Conservation (phyloP, 305 asterid species). For the Plantago rigida region DNA sequence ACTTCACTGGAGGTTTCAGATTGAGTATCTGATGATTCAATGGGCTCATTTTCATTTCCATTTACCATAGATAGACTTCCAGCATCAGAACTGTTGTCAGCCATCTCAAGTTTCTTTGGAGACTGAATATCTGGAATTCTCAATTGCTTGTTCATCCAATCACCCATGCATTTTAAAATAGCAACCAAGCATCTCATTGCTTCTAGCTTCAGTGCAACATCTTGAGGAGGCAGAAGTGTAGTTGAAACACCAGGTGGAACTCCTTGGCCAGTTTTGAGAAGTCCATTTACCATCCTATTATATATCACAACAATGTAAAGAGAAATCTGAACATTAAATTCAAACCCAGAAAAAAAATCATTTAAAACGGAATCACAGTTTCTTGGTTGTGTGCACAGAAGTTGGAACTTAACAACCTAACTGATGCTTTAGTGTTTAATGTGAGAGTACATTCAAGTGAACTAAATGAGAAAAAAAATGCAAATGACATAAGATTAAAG, state of each 20-base stretch:
- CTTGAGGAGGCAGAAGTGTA: slow-evolving; percentile 86
- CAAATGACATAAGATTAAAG: slow-evolving; percentile 19
- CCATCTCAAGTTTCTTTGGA: slow-evolving; percentile 52
- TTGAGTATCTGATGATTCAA: slow-evolving; percentile 70
- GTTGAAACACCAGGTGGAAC: slow-evolving; percentile 78
- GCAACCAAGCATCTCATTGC: slow-evolving; percentile 91
- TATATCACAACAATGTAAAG: slow-evolving; percentile 22
- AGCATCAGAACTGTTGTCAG: slow-evolving; percentile 55
- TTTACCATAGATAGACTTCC: slow-evolving; percentile 48
- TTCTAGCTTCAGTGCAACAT: slow-evolving; percentile 73
- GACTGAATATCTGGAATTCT: slow-evolving; percentile 79
- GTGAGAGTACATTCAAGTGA: neutral
- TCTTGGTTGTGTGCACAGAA: neutral
- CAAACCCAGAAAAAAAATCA: neutral
- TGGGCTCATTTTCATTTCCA: slow-evolving; percentile 65
- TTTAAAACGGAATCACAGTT: neutral
- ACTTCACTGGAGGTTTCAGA: slow-evolving; percentile 83
- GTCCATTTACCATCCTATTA: slow-evolving; percentile 93
- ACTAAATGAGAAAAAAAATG: slow-evolving; percentile 6
- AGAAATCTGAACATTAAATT: slow-evolving; percentile 22
- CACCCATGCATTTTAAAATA: slow-evolving; percentile 87
- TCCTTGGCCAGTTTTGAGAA: slow-evolving; percentile 99
- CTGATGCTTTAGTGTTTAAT: neutral
- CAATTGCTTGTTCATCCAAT: slow-evolving; percentile 95
- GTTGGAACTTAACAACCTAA: too few relatives aligned